These are phyloP conservation scores for Entamoeba moshkovskii DNA, from an alignment of 208 protist species.

Conservation along the genomic window DNA sequence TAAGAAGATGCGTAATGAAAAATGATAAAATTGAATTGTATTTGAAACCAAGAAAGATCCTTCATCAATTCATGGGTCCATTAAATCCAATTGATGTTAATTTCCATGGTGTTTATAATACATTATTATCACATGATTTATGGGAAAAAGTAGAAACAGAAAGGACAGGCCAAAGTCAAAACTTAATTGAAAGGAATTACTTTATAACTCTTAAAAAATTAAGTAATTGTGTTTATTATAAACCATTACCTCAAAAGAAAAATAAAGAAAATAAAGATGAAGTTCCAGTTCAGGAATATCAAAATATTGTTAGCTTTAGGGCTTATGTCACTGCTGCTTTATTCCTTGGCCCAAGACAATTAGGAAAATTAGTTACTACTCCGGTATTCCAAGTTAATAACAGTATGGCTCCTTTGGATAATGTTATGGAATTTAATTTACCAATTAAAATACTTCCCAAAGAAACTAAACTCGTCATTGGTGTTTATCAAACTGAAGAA, in stretches of 20 bases:
- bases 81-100: background rate
- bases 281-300: background rate
- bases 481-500: background rate
- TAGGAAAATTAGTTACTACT: background rate
- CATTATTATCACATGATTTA: background rate
- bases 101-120: background rate
- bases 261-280: conserved; percentile 2
- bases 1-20: background rate
- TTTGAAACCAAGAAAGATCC: background rate
- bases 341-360: background rate
- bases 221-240: background rate
- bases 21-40: background rate
- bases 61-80: background rate
- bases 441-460: background rate
- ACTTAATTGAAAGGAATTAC: background rate
- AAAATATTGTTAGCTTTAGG: background rate
- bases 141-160: background rate
- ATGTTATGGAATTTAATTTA: background rate
- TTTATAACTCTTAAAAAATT: background rate
- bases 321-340: background rate
- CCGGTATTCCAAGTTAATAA: background rate
- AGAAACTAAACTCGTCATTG: background rate
- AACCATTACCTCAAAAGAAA: background rate
- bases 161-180: background rate
- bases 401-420: background rate